phyloP scores from a whole-genome alignment of 2,329 filamentous ascomycete genomes.

The Cadophora malorum region DNA sequence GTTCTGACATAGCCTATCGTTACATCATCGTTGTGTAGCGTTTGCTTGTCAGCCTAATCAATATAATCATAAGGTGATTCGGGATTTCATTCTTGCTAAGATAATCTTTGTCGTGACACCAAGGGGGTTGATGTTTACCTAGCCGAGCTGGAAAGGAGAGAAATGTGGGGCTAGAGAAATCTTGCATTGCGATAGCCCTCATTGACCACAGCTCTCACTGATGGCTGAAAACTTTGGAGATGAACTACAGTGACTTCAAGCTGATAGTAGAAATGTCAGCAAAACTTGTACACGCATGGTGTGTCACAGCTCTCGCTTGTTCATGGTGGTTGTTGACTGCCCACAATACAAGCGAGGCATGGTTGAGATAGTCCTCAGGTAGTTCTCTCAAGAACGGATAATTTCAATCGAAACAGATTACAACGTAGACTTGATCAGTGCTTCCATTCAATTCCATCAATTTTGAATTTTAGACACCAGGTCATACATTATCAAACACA shows the following conservation, averaged over 20 bases:
- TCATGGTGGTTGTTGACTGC: background rate
- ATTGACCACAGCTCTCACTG: background rate
- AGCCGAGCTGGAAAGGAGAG: background rate
- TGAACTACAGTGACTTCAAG: background rate
- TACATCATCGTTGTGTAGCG: background rate
- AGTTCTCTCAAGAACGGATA: too few relatives aligned
- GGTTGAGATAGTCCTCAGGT: background rate
- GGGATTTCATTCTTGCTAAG: background rate
- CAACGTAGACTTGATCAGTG: background rate
- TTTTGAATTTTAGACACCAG: background rate
- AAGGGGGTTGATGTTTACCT: background rate
- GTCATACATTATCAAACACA: slow-evolving; percentile 2
- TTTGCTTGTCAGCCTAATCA: background rate
- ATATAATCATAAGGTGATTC: background rate
- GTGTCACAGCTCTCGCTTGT: background rate
- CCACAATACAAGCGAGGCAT: background rate
- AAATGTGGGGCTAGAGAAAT: background rate
- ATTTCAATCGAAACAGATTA: too few relatives aligned
- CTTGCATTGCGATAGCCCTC: background rate
- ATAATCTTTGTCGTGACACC: background rate
- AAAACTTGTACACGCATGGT: too few relatives aligned
- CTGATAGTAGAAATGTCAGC: background rate
- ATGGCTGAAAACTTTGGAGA: background rate
- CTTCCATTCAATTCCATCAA: background rate
- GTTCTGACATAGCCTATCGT: background rate